Base-by-base conservation (phyloP, 495 filamentous ascomycete genomes). In the Saxophila tyrrhenica region DNA sequence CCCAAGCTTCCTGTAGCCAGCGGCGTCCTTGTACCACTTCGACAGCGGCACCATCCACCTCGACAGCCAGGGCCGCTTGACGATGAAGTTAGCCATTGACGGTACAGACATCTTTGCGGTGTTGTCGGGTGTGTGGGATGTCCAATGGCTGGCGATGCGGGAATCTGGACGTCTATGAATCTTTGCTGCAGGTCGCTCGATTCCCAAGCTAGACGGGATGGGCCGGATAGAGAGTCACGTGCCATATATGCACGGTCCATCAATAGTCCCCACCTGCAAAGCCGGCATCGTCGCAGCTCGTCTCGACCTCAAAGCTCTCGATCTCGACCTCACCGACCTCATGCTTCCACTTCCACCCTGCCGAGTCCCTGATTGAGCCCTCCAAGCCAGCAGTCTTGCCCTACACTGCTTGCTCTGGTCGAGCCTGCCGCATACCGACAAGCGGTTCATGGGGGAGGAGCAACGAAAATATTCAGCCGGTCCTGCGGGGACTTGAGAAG, bases 1-100 rank as follows among this genome's bases (percentile, higher is more conserved):
- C 63, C 92, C 92, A 62, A 97, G 77, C 75, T 89, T 79, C 69
- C 92, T 83, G 78, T 98, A 95, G 64, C 92, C 92, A 59, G 89
- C 80, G 49, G 85, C 81, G 66, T 90, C 81, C 65, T 65, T 65
- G 74, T 97, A 97, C 86, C 85, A 92, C 51, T 79, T 77, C 66
- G 88, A 79, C 54, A 96, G 51, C 39, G 91, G 91, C 66, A 63
- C 76, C 71, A 97, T 73, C 74, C 85, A 75, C 63, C 77, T 81
- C 65, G 73, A 70, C 63, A 95, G 80, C 87, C 85, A 95, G 54
- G 89, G 90, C 64, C 88, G 82, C 75, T 84, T 84, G 64, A 81
- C 54, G 60, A 94, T 78, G 71, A 77, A 87, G 56, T 71, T 79
- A 58, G 83, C 73, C 67, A 95, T 69, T 52, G 78, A 81, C 55